Evolutionary conservation across 371 early-diverging fungal genomes (phyloP).

Genomic region (Basidiobolus meristosporus): DNA sequence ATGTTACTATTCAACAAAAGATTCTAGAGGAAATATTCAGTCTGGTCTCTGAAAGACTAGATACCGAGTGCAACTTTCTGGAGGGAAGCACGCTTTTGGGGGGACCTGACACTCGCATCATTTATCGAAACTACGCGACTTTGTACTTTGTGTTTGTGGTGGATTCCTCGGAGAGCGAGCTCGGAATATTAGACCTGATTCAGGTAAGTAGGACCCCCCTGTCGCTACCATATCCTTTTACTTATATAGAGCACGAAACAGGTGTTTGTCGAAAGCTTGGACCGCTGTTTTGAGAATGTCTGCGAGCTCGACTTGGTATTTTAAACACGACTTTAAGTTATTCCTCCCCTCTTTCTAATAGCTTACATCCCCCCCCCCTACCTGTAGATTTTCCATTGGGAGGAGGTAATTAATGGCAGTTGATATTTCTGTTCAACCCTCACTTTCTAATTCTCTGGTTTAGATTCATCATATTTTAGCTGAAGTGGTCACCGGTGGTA

Average conservation of each 20-base stretch:
- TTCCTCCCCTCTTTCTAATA: not conserved
- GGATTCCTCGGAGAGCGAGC: slow-evolving; percentile 83
- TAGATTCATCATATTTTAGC: slow-evolving; percentile 50
- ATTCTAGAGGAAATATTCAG: slow-evolving; percentile 67
- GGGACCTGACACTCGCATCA: slow-evolving; percentile 71
- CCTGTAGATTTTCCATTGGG: slow-evolving; percentile 54
- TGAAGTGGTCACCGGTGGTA: slow-evolving; percentile 61
- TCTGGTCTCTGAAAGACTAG: slow-evolving; percentile 64
- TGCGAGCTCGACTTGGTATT: slow-evolving; percentile 85
- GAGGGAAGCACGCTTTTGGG: slow-evolving; percentile 72
- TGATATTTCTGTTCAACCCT: not conserved
- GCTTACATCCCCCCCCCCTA: not conserved
- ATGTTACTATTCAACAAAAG: slow-evolving; percentile 61
- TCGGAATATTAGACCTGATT: slow-evolving; percentile 86
- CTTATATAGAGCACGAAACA: slow-evolving; percentile 7
- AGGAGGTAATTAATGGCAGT: slow-evolving; percentile 17
- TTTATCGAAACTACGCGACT: slow-evolving; percentile 82
- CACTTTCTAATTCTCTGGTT: not conserved
- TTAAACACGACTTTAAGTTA: not conserved
- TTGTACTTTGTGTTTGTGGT: slow-evolving; percentile 95
- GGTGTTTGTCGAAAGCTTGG: slow-evolving; percentile 91
- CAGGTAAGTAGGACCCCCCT: slow-evolving; percentile 26
- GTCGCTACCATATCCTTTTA: not conserved
- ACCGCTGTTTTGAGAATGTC: slow-evolving; percentile 84
- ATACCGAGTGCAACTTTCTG: slow-evolving; percentile 78